Evolutionary conservation across 352 stramenopile genomes (phyloP), one percentile per base, ranked within the genome.

Genomic region (Phytophthora nicotianae): DNA sequence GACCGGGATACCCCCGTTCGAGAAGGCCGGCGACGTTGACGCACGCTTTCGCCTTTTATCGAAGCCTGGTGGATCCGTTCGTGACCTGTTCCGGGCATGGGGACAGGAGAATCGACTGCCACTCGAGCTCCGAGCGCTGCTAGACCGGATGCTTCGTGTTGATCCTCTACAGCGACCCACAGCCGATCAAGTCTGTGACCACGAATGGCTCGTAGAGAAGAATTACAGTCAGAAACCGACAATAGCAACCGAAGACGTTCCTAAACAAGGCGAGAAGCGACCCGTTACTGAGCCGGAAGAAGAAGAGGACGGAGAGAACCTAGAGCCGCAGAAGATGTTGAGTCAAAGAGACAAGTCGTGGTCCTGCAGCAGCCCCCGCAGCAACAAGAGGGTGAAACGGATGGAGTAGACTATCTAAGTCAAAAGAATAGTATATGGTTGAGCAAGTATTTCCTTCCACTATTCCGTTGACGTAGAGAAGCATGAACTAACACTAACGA

Each of bases 41-140:
- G 77, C 77, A 7, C 79, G 81, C 7, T 90, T 88, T 59, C 77
- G 77, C 2, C 50, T 86, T 5, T 64, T 90, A 13, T 57, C 74
- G 33, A 54, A 60, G 23, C 50, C 50, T 41, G 57, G 51, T 5
- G 63, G 63, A 10, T 81, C 79, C 1, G 62, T 90, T 26, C 37
- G 46, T 9, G 64, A 56, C 2, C 58, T 88, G 16, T 41, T 88
- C 13, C 41, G 54, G 11, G 58, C 65, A 24, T 90, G 81, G 79
- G 59, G 64, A 1, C 51, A 86, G 26, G 65, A 79, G 26, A 50
- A 66, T 10, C 57, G 59, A 20, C 29, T 90, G 16, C 55, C 70
- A 0, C 10, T 27, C 5, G 62, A 81, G 3, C 47, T 86, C 2
- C 68, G 62, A 17, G 66, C 72, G 45, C 50, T 90, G 19, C 32